Evolutionary conservation across 1,139 yeast genomes (phyloP).

Genomic region (Candida gigantensis): DNA sequence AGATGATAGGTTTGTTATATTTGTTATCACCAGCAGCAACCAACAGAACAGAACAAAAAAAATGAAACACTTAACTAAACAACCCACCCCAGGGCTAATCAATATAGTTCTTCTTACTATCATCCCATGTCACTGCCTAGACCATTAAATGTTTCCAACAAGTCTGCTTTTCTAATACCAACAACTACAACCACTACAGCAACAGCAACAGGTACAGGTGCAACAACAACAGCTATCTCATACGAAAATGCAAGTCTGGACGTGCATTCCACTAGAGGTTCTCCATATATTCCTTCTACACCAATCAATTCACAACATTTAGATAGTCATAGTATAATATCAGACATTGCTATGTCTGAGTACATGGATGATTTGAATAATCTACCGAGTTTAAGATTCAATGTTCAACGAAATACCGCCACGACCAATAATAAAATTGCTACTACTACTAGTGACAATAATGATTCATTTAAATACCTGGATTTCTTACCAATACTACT

Average conservation of each 20-base stretch:
- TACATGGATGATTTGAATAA: conserved; percentile 9
- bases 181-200: conserved; percentile 5
- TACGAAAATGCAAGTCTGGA: conserved; percentile 15
- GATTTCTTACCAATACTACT: conserved; percentile 9
- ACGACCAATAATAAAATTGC: conserved; percentile 1
- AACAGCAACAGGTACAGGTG: conserved; percentile 4
- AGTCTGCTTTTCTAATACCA: conserved; percentile 7
- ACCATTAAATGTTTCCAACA: conserved; percentile 5
- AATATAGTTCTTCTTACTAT: too few relatives aligned
- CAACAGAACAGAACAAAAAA: background rate
- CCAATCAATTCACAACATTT: conserved; percentile 2
- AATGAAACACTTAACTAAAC: background rate
- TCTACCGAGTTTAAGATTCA: conserved; percentile 3
- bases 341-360: conserved; percentile 10
- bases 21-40: too few relatives aligned
- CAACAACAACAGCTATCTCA: conserved; percentile 14
- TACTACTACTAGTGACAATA: conserved; percentile 1
- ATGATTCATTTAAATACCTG: conserved; percentile 11
- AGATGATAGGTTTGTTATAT: too few relatives aligned
- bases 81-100: too few relatives aligned
- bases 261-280: conserved; percentile 9
- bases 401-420: conserved; percentile 2
- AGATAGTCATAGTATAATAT: conserved; percentile 9
- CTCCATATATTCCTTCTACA: conserved; percentile 9
- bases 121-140: conserved; percentile 6